Percentiles rank a stretch among this genome's conserved stretches.
These are phyloP conservation scores for Scleroderma citrinum DNA, from an alignment of 768 basidiomycete species.

Conservation along the genomic window DNA sequence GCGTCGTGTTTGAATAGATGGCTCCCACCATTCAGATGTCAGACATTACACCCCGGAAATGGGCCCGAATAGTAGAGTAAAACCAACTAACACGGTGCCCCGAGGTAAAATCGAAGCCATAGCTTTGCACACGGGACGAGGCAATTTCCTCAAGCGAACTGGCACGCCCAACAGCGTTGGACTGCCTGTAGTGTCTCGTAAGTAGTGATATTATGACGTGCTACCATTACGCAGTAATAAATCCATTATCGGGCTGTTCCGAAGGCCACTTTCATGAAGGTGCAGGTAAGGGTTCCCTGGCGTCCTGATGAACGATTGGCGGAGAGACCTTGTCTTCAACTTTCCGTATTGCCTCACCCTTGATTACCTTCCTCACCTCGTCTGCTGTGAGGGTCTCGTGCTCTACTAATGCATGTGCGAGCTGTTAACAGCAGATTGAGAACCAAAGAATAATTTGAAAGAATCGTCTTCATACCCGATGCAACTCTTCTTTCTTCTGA, in stretches of 20 bases:
- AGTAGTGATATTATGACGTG: neutral
- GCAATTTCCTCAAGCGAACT: neutral
- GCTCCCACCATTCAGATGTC: too few relatives aligned
- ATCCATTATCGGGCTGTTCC: neutral
- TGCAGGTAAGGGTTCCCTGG: constrained; percentile 5
- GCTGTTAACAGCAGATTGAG: constrained; percentile 35
- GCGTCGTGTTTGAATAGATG: too few relatives aligned
- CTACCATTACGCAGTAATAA: neutral
- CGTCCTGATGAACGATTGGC: constrained; percentile 24
- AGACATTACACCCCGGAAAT: too few relatives aligned
- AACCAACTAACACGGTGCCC: too few relatives aligned
- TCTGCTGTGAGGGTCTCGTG: constrained; percentile 88
- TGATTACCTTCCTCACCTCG: constrained; percentile 83
- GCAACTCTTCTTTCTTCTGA: constrained; percentile 66
- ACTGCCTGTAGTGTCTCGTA: neutral
- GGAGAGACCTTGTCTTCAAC: constrained; percentile 62
- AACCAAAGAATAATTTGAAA: neutral
- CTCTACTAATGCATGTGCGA: constrained; percentile 88
- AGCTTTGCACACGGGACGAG: too few relatives aligned
- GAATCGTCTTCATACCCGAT: constrained; percentile 44
- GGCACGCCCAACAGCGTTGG: neutral
- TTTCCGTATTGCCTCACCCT: constrained; percentile 71
- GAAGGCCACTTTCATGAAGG: constrained; percentile 5
- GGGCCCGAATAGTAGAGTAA: too few relatives aligned
- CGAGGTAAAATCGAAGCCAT: too few relatives aligned